A percentile compares a stretch with the other conserved stretches of the same genome.
Evolutionary conservation across 805 yeast species (phyloP).

Genomic region (Peterozyma xylosa): DNA sequence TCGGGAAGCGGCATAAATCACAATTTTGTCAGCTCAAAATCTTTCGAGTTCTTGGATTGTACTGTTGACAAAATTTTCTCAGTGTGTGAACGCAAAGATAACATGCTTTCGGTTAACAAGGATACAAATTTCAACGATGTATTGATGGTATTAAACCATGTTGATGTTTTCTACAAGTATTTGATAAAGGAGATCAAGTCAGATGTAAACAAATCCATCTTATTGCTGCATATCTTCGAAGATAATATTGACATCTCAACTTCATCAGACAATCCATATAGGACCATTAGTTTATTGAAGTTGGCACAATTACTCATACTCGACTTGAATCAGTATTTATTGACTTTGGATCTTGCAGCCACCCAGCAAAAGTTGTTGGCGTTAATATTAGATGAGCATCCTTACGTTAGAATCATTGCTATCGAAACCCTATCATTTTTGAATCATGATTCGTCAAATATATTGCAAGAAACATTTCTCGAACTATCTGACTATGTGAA

Average conservation of each 20-base stretch:
- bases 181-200: slow-evolving; percentile 22
- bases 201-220: slow-evolving; percentile 24
- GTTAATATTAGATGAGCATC: slow-evolving; percentile 29
- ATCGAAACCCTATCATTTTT: slow-evolving; percentile 24
- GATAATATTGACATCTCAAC: neutral
- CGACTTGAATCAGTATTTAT: slow-evolving; percentile 22
- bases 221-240: slow-evolving; percentile 8
- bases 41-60: slow-evolving; percentile 18
- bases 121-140: slow-evolving; percentile 13
- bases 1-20: slow-evolving; percentile 15
- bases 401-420: slow-evolving; percentile 32
- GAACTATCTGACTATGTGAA: neutral
- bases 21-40: slow-evolving; percentile 21
- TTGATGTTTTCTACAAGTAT: slow-evolving; percentile 20
- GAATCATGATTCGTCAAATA: slow-evolving; percentile 2
- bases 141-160: slow-evolving; percentile 15
- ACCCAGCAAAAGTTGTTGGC: slow-evolving; percentile 24
- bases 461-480: slow-evolving; percentile 1
- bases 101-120: neutral
- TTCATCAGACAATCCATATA: slow-evolving; percentile 3
- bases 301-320: slow-evolving; percentile 19
- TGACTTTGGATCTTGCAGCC: slow-evolving; percentile 15
- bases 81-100: slow-evolving; percentile 5
- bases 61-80: slow-evolving; percentile 17
- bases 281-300: slow-evolving; percentile 16